Evolutionary conservation across 257 asterid genomes (phyloP).

Genomic region (Solanum habrochaites): DNA sequence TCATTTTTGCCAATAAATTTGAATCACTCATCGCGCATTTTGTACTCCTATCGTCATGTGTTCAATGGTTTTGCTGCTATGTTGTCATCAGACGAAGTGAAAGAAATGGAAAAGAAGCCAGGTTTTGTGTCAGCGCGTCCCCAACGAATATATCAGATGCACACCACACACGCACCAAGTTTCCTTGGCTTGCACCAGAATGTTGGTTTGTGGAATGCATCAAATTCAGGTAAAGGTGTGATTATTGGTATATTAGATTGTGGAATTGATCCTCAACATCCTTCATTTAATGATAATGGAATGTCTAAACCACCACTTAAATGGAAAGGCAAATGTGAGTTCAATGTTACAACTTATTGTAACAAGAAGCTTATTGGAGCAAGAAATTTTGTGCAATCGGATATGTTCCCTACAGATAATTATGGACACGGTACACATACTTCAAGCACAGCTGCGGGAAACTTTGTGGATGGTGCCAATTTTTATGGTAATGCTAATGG

Average conservation of each 20-base stretch:
- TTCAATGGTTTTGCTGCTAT: neutral
- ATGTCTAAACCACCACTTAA: neutral
- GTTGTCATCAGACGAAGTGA: neutral
- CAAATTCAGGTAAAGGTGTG: neutral
- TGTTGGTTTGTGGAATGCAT: neutral
- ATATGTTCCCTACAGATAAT: neutral
- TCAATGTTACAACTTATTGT: neutral
- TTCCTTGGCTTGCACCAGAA: neutral
- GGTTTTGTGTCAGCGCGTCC: neutral
- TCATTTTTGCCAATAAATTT: neutral
- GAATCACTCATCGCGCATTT: neutral
- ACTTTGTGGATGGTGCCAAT: neutral
- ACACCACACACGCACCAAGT: neutral
- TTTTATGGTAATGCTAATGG: neutral
- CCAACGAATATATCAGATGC: neutral
- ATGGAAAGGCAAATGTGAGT: constrained; percentile 5
- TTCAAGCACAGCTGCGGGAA: neutral
- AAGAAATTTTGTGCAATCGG: neutral
- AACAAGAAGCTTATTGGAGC: constrained; percentile 4
- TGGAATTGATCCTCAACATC: neutral
- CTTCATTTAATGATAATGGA: neutral
- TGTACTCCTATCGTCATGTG: neutral
- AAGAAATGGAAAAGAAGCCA: neutral
- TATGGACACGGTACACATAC: neutral
- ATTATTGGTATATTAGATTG: neutral